phyloP scores from a whole-genome alignment of 257 asterid species.

The Misopates orontium region DNA sequence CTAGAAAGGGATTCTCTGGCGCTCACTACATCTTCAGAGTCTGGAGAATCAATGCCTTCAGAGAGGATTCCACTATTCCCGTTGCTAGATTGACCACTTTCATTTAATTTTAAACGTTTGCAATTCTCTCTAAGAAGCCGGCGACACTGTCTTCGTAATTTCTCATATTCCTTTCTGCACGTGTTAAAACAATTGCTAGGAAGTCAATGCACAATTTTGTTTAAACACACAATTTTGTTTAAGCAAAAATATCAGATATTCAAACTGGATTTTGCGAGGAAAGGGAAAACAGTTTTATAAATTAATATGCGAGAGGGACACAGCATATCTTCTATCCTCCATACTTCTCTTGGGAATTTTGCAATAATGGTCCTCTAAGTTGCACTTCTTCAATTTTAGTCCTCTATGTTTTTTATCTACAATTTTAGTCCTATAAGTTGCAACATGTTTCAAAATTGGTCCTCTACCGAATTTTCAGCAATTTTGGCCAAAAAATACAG shows the following conservation, averaged over 20 bases:
- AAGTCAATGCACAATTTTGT: constrained; percentile 21
- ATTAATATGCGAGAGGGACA: neutral
- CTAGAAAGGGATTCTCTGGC: constrained; percentile 87
- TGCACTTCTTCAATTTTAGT: too few relatives aligned
- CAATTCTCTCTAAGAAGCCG: constrained; percentile 46
- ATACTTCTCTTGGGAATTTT: too few relatives aligned
- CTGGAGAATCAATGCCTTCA: constrained; percentile 58
- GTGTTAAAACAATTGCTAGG: constrained; percentile 21
- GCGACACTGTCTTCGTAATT: constrained; percentile 62
- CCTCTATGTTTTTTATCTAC: too few relatives aligned
- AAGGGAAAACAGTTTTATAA: neutral
- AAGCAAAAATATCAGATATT: neutral
- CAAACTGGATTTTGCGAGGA: neutral
- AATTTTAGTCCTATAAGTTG: too few relatives aligned
- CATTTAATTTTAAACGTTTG: constrained; percentile 35
- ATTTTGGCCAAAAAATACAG: too few relatives aligned
- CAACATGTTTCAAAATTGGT: too few relatives aligned
- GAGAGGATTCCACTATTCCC: constrained; percentile 39
- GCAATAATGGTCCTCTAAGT: too few relatives aligned
- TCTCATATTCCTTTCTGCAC: constrained; percentile 84
- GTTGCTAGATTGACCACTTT: constrained; percentile 39
- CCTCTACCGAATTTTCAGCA: too few relatives aligned
- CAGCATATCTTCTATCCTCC: constrained; percentile 9
- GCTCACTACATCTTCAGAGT: constrained; percentile 69
- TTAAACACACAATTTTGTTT: too few relatives aligned